Conservation (phyloP, 306 rosid species). For the Prunus campanulata region DNA sequence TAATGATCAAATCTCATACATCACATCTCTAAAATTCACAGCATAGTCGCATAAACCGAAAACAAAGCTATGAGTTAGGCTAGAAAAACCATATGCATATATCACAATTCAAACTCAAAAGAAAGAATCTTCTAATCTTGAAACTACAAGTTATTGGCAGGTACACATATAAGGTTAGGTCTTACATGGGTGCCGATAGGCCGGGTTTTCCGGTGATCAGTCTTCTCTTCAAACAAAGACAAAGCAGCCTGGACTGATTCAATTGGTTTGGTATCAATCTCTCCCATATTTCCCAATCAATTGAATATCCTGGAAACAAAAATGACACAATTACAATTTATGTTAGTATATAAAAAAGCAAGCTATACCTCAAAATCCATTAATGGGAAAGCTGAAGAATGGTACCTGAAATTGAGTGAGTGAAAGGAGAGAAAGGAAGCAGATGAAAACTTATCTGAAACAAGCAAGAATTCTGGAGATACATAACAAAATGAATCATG, state of each 20-base stretch:
- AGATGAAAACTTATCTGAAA: neutral
- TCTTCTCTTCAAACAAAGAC: slow-evolving; percentile 60
- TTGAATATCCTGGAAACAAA: slow-evolving; percentile 1
- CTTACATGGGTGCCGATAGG: slow-evolving; percentile 46
- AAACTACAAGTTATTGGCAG: neutral
- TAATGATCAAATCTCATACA: neutral
- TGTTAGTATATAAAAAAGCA: neutral
- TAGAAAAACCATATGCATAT: neutral
- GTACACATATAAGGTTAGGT: neutral
- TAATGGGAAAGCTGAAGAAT: neutral
- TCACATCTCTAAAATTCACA: neutral
- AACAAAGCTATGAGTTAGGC: neutral
- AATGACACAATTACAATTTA: neutral
- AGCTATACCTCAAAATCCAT: neutral
- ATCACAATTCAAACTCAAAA: neutral
- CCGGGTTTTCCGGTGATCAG: slow-evolving; percentile 42
- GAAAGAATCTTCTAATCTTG: neutral
- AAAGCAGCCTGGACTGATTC: slow-evolving; percentile 68
- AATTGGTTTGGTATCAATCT: slow-evolving; percentile 74
- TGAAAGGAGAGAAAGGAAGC: neutral
- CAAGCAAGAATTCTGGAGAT: neutral
- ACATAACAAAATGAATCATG: neutral
- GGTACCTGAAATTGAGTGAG: slow-evolving; percentile 5
- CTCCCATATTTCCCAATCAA: slow-evolving; percentile 49
- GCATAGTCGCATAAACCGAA: neutral